phyloP scores from a whole-genome alignment of 1,284 basidiomycete genomes.

The Pterulicium gracile region DNA sequence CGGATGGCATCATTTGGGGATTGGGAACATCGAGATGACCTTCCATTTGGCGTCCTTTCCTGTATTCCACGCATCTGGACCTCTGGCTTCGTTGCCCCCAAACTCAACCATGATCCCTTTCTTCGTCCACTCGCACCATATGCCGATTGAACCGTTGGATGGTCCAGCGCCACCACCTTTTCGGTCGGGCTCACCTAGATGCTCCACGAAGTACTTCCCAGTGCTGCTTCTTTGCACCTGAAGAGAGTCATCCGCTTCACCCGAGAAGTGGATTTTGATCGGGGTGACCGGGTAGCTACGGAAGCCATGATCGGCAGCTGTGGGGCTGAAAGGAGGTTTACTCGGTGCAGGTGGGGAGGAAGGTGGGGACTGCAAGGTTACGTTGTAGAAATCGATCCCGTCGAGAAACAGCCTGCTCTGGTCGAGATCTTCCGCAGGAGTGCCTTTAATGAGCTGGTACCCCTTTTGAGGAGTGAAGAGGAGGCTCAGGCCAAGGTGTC shows the following conservation, averaged over 20 bases:
- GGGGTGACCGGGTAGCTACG: conserved; percentile 43
- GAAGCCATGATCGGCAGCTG: conserved; percentile 34
- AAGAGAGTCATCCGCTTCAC: conserved; percentile 29
- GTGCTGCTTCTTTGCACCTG: conserved; percentile 39
- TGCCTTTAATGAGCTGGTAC: conserved; percentile 44
- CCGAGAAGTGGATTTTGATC: conserved; percentile 28
- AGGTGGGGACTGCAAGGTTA: conserved; percentile 15
- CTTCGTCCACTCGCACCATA: conserved; percentile 86
- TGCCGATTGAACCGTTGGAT: conserved; percentile 73
- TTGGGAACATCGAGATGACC: conserved; percentile 55
- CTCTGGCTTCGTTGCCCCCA: conserved; percentile 62
- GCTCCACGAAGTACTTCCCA: conserved; percentile 66
- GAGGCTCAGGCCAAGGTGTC: conserved; percentile 66
- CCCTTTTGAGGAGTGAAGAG: conserved; percentile 51
- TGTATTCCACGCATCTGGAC: conserved; percentile 76
- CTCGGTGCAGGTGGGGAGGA: conserved; percentile 16
- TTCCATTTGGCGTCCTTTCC: conserved; percentile 74
- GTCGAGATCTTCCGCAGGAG: conserved; percentile 35
- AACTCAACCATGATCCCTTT: conserved; percentile 78
- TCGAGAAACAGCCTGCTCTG: conserved; percentile 45
- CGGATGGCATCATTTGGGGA: conserved; percentile 14
- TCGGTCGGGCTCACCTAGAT: conserved; percentile 72
- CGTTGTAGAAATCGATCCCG: conserved; percentile 76
- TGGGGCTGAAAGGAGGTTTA: conserved; percentile 20
- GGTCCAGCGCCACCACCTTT: conserved; percentile 82